phyloP scores from a whole-genome alignment of 2,329 filamentous ascomycete genomes.

The Triangularia verruculosa region DNA sequence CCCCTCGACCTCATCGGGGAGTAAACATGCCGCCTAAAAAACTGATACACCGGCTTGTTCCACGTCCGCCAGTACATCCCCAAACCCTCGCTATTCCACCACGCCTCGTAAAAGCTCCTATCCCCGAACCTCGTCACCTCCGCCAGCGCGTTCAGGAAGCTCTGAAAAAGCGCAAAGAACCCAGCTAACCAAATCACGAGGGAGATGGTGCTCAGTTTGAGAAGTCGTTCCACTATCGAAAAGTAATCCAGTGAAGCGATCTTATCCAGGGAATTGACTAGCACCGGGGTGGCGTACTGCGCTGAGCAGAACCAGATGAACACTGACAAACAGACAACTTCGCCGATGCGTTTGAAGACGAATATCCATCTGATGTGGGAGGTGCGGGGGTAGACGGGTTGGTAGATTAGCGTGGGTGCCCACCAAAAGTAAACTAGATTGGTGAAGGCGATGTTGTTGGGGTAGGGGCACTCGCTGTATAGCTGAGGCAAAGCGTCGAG shows the following conservation, averaged over 20 bases:
- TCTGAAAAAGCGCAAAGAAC: conserved; percentile 96
- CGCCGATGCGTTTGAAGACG: conserved; percentile 75
- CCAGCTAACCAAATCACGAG: conserved; percentile 96
- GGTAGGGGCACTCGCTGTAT: conserved; percentile 82
- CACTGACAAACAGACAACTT: conserved; percentile 73
- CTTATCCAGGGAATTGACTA: conserved; percentile 86
- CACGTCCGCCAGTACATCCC: conserved; percentile 91
- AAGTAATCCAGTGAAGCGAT: conserved; percentile 76
- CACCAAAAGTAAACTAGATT: conserved; percentile 98
- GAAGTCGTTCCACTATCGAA: conserved; percentile 80
- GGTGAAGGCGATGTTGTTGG: conserved; percentile 79
- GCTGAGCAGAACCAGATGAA: conserved; percentile 95
- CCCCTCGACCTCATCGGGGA: conserved; percentile 82
- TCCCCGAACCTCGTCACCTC: conserved; percentile 90
- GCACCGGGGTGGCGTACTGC: conserved; percentile 87
- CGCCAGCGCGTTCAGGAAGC: conserved; percentile 83
- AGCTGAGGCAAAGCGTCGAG: conserved; percentile 72
- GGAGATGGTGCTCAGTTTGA: conserved; percentile 94
- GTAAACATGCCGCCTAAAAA: conserved; percentile 94
- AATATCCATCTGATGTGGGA: conserved; percentile 81
- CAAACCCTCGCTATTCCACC: conserved; percentile 88
- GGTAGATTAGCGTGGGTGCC: conserved; percentile 93
- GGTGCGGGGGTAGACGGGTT: conserved; percentile 91
- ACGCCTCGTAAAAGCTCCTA: conserved; percentile 91
- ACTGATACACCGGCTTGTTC: conserved; percentile 97